Evolutionary conservation across 2,329 filamentous ascomycete species (phyloP), one percentile per base, ranked within the genome.

Genomic region (Aspergillus hiratsukae): DNA sequence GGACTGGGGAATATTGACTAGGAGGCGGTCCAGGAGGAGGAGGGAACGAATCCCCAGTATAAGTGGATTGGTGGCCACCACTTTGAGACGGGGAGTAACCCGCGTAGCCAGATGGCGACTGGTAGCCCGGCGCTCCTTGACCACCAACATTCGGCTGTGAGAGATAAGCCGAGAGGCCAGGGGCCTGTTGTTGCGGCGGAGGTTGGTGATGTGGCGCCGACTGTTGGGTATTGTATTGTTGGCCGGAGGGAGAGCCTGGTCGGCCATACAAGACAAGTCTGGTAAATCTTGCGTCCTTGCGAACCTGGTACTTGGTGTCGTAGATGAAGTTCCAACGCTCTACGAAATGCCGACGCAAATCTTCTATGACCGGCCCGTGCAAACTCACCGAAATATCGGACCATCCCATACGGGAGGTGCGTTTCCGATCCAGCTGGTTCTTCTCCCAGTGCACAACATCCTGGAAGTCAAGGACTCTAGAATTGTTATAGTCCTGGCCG

Each of bases 281-380:
- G 11, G 71, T 64, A 61, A 85, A 86, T 55, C 82, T 74, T 3
- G 70, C 66, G 48, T 83, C 76, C 49, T 79, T 75, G 17, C 83
- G 80, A 35, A 81, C 79, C 58, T 78, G 76, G 69, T 97, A 97
- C 72, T 97, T 97, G 52, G 88, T 85, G 55, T 86, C 81, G 62
- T 85, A 96, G 61, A 97, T 92, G 69, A 90, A 95, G 75, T 96
- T 96, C 91, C 92, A 97, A 64, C 91, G 80, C 68, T 96, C 88
- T 1, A 86, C 81, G 66, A 97, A 96, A 70, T 96, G 91, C 4
- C 83, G 81, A 31, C 85, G 80, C 31, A 96, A 78, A 70, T 89
- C 91, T 60, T 87, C 80, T 0, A 93, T 87, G 9, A 90, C 87
- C 0, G 87, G 86, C 0, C 91, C 91, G 14, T 81, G 81, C 56